A percentile compares a stretch with the other conserved stretches of the same genome.
These are phyloP conservation scores for Vitis hybrid DNA, from an alignment of 177 flowering plant genomes.

Conservation along the genomic window DNA sequence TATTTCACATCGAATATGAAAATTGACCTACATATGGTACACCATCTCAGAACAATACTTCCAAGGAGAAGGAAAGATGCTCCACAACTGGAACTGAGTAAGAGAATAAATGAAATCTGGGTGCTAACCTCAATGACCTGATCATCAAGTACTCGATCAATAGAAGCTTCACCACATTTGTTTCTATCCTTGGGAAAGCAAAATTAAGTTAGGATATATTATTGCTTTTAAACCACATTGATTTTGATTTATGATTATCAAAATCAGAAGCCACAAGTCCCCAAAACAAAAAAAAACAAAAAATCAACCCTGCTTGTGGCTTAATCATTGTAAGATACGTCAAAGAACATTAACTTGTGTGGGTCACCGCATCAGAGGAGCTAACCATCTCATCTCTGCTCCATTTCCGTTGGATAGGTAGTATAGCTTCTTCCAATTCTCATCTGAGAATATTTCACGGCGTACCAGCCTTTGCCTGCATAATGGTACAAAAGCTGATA, in stretches of 20 bases:
- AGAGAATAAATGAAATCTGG: no score
- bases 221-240: background rate
- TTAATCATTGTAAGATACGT: background rate
- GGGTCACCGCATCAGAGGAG: conserved; percentile 59
- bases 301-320: background rate
- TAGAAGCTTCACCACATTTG: no score
- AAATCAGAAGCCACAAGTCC: background rate
- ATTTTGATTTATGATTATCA: background rate
- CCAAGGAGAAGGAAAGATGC: no score
- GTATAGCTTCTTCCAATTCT: conserved; percentile 80
- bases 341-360: background rate
- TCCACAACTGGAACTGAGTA: no score
- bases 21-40: no score
- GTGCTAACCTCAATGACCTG: no score
- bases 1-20: no score
- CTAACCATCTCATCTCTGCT: conserved; percentile 70
- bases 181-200: no score
- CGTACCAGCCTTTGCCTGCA: conserved; percentile 76
- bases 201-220: no score
- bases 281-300: background rate
- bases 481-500: background rate
- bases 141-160: no score
- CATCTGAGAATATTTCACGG: conserved; percentile 72
- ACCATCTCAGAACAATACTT: no score
- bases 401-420: conserved; percentile 86